Percentiles rank a stretch among this genome's conserved stretches.
These are phyloP conservation scores for Gossypium mustelinum DNA, from an alignment of 345 rosid genomes.

Conservation along the genomic window DNA sequence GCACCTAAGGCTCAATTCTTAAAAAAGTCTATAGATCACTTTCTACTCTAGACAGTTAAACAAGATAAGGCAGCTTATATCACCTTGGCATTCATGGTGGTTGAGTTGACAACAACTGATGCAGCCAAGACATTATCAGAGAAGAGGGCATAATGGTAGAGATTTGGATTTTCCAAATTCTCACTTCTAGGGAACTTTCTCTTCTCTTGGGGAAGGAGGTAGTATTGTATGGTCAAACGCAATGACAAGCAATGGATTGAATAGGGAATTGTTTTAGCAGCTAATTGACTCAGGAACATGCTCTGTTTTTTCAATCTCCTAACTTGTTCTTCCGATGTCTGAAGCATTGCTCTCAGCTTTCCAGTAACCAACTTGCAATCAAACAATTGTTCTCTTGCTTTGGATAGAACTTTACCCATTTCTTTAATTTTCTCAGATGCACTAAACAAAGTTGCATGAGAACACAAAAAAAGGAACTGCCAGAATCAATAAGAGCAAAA, in stretches of 20 bases:
- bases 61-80: slow-evolving; percentile 12
- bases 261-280: slow-evolving; percentile 96
- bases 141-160: slow-evolving; percentile 93
- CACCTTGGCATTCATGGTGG: slow-evolving; percentile 91
- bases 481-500: slow-evolving; percentile 16
- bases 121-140: slow-evolving; percentile 99
- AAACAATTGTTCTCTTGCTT: slow-evolving; percentile 75
- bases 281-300: slow-evolving; percentile 95
- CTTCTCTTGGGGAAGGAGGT: slow-evolving; percentile 85
- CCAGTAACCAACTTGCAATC: slow-evolving; percentile 95
- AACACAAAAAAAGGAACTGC: slow-evolving; percentile 11
- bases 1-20: slow-evolving; percentile 9
- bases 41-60: background rate
- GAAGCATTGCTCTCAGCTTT: slow-evolving; percentile 98
- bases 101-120: slow-evolving; percentile 97
- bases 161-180: slow-evolving; percentile 80
- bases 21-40: background rate
- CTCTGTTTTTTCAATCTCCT: slow-evolving; percentile 98
- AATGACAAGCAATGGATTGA: slow-evolving; percentile 93
- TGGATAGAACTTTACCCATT: slow-evolving; percentile 84
- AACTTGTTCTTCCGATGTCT: slow-evolving; percentile 93
- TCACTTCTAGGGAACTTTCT: slow-evolving; percentile 83
- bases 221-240: slow-evolving; percentile 93
- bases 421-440: slow-evolving; percentile 78
- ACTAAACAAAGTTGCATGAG: slow-evolving; percentile 34